Conservation (phyloP, 169 alveolate genomes). For the Cryptosporidium baileyi region DNA sequence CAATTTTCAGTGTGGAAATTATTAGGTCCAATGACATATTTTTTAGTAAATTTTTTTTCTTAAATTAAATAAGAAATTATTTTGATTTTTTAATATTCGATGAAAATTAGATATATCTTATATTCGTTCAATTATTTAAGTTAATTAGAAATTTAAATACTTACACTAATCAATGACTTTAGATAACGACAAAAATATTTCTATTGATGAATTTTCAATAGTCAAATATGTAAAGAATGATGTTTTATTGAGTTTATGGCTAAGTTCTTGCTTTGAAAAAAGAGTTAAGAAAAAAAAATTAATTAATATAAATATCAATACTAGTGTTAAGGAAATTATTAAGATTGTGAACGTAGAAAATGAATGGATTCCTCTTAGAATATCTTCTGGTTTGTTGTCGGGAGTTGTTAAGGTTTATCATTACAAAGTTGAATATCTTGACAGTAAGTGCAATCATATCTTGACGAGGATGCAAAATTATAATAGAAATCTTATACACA, state of each 20-base stretch:
- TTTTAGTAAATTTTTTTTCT: no score
- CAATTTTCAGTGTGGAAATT: no score
- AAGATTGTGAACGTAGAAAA: background rate
- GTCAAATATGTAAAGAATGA: constrained; percentile 36
- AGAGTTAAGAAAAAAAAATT: constrained; percentile 41
- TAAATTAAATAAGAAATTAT: no score
- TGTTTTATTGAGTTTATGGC: constrained; percentile 39
- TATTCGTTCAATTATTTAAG: no score
- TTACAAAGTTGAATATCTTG: constrained; percentile 47
- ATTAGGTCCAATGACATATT: no score
- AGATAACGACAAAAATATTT: no score
- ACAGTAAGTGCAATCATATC: constrained; percentile 9
- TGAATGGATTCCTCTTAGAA: constrained; percentile 67
- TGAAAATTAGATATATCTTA: no score
- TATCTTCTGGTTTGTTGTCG: constrained; percentile 22
- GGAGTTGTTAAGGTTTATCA: constrained; percentile 46
- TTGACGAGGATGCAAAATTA: constrained; percentile 62
- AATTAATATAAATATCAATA: constrained; percentile 15
- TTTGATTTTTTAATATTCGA: no score
- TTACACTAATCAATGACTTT: no score
- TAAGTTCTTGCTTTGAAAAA: constrained; percentile 38
- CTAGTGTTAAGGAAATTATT: constrained; percentile 35
- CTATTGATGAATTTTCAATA: constrained; percentile 20
- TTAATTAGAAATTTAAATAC: no score
- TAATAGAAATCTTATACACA: background rate